Evolutionary conservation across 2,329 filamentous ascomycete genomes (phyloP), one percentile per base, ranked within the genome.

Genomic region (Colletotrichum liaoningense): DNA sequence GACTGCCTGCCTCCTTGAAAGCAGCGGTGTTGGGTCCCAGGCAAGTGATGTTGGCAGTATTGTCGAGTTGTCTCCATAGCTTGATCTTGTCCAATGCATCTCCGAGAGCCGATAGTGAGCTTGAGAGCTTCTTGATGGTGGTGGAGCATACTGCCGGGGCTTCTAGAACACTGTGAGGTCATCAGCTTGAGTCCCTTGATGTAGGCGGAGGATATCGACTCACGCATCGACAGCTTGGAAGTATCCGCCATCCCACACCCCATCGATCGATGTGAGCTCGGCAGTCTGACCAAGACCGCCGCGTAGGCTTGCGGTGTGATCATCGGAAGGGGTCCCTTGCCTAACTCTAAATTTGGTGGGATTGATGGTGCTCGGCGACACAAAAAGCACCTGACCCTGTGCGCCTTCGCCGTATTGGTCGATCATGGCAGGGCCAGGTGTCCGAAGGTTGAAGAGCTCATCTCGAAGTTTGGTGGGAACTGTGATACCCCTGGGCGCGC

Each of bases 191-290:
- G 49, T 11, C 19, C 16, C 24, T 46, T 42, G 2, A 5, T 26
- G 3, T 1, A 59, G 14, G n/a, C n/a, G 4, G 8, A 49, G 16
- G 19, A 7, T 19, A 49, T 22, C 8, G 2, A 66, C 76, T 72
- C 35, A 77, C 76, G 56, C 73, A 56, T 78, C 71, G 19, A 78
- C 69, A 56, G 77, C 67, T 49, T 78, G 77, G 64, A 77, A 74
- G 5, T 62, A 74, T 26, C 77, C 77, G 6, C 74, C 65, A 11
- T 75, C 67, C 77, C 77, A 77, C 24, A 26, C 11, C 0, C 69
- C 74, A 38, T 78, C 73, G 16, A 78, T 65, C 8, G 67, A 28
- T 1, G 60, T 72, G 22, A 77, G 28, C 58, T 55, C 33, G 3
- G 62, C 63, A 7, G 30, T 64, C 58, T 73, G 57, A 22, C 72